Evolutionary conservation across 306 rosid genomes (phyloP).

Genomic region (Canavalia ensiformis): DNA sequence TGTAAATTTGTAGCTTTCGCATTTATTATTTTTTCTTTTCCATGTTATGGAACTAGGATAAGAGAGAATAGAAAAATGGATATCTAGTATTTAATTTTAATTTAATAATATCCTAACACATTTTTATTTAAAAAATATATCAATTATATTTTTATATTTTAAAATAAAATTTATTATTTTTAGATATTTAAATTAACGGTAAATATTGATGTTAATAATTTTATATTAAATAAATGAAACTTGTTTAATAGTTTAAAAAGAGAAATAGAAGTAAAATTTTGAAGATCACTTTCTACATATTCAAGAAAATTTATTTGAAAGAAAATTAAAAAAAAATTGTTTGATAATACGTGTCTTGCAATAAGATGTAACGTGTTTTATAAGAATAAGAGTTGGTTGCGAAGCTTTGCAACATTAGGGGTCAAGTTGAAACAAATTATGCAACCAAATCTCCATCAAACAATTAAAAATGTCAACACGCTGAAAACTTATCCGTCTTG

Average conservation of each 20-base stretch:
- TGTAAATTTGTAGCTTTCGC: neutral
- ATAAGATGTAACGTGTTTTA: constrained; percentile 37
- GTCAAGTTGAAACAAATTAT: constrained; percentile 43
- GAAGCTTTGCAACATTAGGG: constrained; percentile 27
- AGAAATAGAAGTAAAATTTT: too few species aligned
- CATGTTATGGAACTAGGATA: neutral
- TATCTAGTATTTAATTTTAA: too few species aligned
- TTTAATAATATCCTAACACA: too few species aligned
- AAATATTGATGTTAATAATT: too few species aligned
- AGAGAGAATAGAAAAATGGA: neutral
- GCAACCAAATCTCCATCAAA: constrained; percentile 14
- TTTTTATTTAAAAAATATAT: too few species aligned
- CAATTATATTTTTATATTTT: too few species aligned
- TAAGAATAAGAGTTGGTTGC: constrained; percentile 37
- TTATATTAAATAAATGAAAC: neutral
- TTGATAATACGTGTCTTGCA: constrained; percentile 47
- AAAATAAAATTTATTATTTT: too few species aligned
- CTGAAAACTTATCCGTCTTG: constrained; percentile 40
- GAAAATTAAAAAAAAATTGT: too few species aligned
- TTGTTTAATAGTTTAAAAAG: neutral
- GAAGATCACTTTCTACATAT: neutral
- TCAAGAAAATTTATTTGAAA: neutral
- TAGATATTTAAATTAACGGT: too few species aligned
- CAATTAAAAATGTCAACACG: constrained; percentile 16
- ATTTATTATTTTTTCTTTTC: constrained; percentile 16